phyloP scores from a whole-genome alignment of 2,329 filamentous ascomycete genomes.

The Zymoseptoria tritici region DNA sequence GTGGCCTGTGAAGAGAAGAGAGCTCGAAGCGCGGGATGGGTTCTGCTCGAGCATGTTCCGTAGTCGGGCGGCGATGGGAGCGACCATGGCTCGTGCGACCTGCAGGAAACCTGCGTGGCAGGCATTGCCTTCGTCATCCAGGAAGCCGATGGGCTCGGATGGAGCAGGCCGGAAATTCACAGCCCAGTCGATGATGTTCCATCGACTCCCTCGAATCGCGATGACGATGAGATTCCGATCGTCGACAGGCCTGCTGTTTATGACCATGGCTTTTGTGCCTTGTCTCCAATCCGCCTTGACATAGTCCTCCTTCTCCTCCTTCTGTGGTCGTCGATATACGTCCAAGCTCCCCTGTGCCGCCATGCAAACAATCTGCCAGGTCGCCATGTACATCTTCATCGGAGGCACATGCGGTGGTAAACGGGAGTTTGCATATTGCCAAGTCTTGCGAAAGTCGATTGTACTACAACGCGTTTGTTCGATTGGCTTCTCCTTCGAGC shows the following conservation, averaged over 20 bases:
- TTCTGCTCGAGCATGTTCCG: conserved; percentile 65
- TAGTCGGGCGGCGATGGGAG: conserved; percentile 63
- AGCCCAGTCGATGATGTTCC: conserved; percentile 74
- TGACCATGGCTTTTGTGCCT: conserved; percentile 78
- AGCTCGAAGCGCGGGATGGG: conserved; percentile 57
- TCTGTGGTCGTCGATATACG: conserved; percentile 61
- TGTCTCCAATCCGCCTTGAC: conserved; percentile 63
- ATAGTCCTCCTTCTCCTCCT: conserved; percentile 59
- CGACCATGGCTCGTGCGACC: conserved; percentile 67
- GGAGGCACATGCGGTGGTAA: conserved; percentile 61
- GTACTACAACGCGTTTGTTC: conserved; percentile 4
- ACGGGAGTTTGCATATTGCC: conserved; percentile 69
- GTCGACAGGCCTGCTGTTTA: conserved; percentile 74
- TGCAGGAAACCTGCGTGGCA: conserved; percentile 76
- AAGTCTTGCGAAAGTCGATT: conserved; percentile 51
- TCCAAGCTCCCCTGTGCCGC: conserved; percentile 70
- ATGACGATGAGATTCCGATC: conserved; percentile 73
- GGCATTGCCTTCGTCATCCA: conserved; percentile 69
- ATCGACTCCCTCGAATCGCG: conserved; percentile 69
- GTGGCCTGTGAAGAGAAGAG: conserved; percentile 76
- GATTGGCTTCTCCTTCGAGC: not conserved
- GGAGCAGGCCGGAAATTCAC: conserved; percentile 71
- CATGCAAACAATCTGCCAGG: conserved; percentile 68
- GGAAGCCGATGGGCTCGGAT: conserved; percentile 57
- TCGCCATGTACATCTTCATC: conserved; percentile 63